Conservation (phyloP, 148 eudicot genomes). For the Selenicereus undatus region DNA sequence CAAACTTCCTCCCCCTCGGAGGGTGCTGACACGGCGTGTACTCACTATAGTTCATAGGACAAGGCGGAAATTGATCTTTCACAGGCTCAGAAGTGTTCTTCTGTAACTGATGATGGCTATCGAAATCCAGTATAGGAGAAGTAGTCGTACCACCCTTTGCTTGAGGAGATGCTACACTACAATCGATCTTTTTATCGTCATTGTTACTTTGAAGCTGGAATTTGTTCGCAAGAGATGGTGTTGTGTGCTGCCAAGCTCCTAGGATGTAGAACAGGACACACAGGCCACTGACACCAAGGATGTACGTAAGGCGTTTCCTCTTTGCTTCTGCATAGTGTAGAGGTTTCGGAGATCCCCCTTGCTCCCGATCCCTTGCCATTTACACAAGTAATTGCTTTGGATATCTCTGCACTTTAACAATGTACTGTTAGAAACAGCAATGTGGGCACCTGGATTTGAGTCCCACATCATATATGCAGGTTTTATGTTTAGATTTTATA, state of each 20-base stretch:
- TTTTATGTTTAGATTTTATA: too few species aligned
- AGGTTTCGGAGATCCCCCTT: conserved; percentile 66
- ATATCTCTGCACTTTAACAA: neutral
- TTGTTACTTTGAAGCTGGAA: conserved; percentile 30
- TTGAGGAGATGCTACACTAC: conserved; percentile 26
- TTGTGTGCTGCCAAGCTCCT: conserved; percentile 71
- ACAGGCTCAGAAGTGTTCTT: conserved; percentile 34
- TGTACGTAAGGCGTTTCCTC: conserved; percentile 58
- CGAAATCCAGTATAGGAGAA: conserved; percentile 50
- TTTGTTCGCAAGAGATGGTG: conserved; percentile 29
- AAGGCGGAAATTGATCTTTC: conserved; percentile 44
- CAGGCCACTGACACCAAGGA: conserved; percentile 58
- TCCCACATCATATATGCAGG: too few species aligned
- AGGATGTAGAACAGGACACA: conserved; percentile 66
- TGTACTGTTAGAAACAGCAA: neutral
- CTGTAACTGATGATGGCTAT: conserved; percentile 61
- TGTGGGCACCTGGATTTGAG: too few species aligned
- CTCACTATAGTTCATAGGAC: conserved; percentile 64
- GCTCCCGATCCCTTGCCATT: conserved; percentile 77
- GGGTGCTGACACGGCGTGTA: conserved; percentile 87
- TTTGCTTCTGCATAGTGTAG: conserved; percentile 47
- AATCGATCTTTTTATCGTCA: conserved; percentile 29
- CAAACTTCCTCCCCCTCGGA: conserved; percentile 64
- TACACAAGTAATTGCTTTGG: neutral
- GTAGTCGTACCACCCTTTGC: conserved; percentile 9